These are phyloP conservation scores for Chytridiales sp. DNA, from an alignment of 371 early-diverging fungal genomes.

Conservation along the genomic window DNA sequence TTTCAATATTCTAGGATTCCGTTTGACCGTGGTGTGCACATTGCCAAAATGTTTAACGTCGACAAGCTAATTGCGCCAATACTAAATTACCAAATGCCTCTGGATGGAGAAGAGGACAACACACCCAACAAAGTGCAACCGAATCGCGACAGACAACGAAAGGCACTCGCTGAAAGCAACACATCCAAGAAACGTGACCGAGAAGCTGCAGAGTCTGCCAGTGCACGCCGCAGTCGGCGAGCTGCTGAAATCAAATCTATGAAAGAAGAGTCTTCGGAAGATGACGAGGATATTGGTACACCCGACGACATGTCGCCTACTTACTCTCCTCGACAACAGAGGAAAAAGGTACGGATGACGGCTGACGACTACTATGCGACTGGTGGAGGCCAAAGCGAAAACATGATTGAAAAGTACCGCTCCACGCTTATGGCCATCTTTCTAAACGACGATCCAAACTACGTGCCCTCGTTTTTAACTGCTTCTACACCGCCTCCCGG, in stretches of 20 bases:
- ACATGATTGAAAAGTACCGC: constrained; percentile 61
- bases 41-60: constrained; percentile 56
- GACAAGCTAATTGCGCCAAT: constrained; percentile 40
- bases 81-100: constrained; percentile 42
- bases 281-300: background rate
- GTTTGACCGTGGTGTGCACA: constrained; percentile 70
- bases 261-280: background rate
- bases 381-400: too few relatives aligned
- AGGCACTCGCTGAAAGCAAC: background rate
- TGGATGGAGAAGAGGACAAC: constrained; percentile 29
- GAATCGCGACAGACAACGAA: background rate
- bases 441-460: constrained; percentile 55
- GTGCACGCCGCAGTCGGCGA: too few relatives aligned
- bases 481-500: constrained; percentile 51
- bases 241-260: too few relatives aligned
- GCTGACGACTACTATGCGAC: too few relatives aligned
- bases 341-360: too few relatives aligned
- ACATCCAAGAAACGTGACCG: background rate
- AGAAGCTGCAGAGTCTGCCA: too few relatives aligned
- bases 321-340: background rate
- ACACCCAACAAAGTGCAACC: constrained; percentile 58
- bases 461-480: constrained; percentile 55
- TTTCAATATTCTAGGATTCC: constrained; percentile 85
- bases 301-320: background rate
- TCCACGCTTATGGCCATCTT: constrained; percentile 70